These are phyloP conservation scores for Kurtzmaniella quercitrusa DNA, from an alignment of 1,139 yeast genomes.

Conservation along the genomic window DNA sequence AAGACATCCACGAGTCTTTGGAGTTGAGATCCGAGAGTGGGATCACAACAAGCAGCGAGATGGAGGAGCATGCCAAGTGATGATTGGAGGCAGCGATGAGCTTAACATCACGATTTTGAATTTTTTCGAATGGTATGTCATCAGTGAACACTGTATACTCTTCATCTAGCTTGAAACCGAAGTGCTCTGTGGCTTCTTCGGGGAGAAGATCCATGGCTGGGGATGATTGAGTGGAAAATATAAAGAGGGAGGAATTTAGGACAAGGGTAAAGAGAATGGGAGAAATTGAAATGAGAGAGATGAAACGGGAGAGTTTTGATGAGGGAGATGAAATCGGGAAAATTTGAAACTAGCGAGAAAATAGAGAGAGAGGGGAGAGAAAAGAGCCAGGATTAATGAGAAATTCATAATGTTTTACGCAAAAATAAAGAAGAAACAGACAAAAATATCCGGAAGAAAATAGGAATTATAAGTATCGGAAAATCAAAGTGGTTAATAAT, in stretches of 20 bases:
- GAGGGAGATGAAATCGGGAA: conserved; percentile 5
- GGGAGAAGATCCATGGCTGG: conserved; percentile 9
- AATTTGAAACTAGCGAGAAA: no score
- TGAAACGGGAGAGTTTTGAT: background rate
- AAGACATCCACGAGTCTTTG: background rate
- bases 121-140: conserved; percentile 21
- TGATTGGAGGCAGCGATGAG: conserved; percentile 27
- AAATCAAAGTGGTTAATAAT: no score
- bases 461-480: no score
- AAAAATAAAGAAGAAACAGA: no score
- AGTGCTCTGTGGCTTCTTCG: conserved; percentile 31
- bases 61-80: conserved; percentile 32
- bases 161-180: conserved; percentile 33
- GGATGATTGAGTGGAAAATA: background rate
- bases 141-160: conserved; percentile 27
- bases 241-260: background rate
- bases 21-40: conserved; percentile 10
- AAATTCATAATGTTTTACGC: no score
- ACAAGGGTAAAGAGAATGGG: conserved; percentile 1
- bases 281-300: background rate
- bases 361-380: no score
- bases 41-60: conserved; percentile 18
- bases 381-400: no score
- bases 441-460: no score
- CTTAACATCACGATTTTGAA: conserved; percentile 17